These are phyloP conservation scores for Tagetes patula DNA, from an alignment of 129 eudicot species.

Conservation along the genomic window DNA sequence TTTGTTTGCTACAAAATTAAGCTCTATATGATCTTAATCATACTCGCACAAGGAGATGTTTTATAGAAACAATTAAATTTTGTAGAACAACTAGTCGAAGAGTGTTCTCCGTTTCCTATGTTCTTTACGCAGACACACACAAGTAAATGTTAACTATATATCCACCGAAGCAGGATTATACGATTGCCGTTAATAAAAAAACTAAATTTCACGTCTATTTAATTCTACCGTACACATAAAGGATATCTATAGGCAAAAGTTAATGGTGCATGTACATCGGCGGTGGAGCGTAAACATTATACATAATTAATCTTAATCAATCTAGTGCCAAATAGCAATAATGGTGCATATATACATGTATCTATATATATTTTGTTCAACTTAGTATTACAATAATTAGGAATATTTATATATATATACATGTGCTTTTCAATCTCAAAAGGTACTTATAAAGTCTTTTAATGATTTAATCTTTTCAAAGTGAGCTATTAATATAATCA, in stretches of 20 bases:
- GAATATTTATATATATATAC: constrained; percentile 7
- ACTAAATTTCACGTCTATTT: not conserved
- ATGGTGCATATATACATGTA: not conserved
- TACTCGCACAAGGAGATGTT: too few species aligned
- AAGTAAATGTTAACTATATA: too few species aligned
- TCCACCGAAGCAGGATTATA: too few species aligned
- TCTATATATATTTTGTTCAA: not conserved
- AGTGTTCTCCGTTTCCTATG: too few species aligned
- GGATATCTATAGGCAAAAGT: not conserved
- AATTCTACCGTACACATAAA: not conserved
- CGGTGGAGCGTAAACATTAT: constrained; percentile 22
- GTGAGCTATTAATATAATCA: not conserved
- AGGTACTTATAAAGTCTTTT: not conserved
- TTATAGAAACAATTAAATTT: too few species aligned
- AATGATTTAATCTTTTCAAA: not conserved
- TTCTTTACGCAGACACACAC: too few species aligned
- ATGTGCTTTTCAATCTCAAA: not conserved
- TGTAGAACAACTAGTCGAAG: too few species aligned
- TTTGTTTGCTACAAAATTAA: too few species aligned
- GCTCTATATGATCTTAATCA: too few species aligned
- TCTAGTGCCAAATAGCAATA: constrained; percentile 9
- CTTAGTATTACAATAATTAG: constrained; percentile 1
- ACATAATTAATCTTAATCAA: constrained; percentile 13
- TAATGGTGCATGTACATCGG: not conserved
- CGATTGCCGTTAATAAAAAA: too few species aligned